Evolutionary conservation across 768 basidiomycete genomes (phyloP).

Genomic region (Amanita fuliginea): DNA sequence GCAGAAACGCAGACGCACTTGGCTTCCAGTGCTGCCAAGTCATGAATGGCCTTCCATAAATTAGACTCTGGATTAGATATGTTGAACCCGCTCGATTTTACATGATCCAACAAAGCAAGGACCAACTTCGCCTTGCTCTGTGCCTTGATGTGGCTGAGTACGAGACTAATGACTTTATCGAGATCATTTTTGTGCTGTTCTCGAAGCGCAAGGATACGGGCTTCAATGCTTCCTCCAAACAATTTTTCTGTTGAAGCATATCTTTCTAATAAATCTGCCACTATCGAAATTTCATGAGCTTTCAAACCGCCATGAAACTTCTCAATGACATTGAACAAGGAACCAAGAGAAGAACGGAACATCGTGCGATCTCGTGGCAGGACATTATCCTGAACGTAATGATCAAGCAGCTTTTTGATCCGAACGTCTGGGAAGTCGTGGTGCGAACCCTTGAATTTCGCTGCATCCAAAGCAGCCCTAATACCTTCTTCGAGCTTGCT

Average conservation of each 20-base stretch:
- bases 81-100: constrained; percentile 71
- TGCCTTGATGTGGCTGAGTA: constrained; percentile 94
- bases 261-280: constrained; percentile 65
- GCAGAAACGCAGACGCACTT: constrained; percentile 38
- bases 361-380: constrained; percentile 71
- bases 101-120: constrained; percentile 76
- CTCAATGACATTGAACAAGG: constrained; percentile 67
- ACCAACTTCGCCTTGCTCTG: constrained; percentile 87
- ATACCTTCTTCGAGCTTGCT: constrained; percentile 82
- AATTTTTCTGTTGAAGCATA: constrained; percentile 86
- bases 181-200: constrained; percentile 90
- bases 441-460: constrained; percentile 59
- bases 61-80: constrained; percentile 66
- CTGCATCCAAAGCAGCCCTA: constrained; percentile 64
- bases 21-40: constrained; percentile 79
- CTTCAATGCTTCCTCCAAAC: constrained; percentile 91
- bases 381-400: constrained; percentile 72
- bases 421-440: constrained; percentile 87
- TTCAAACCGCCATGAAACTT: constrained; percentile 77
- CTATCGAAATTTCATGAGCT: constrained; percentile 70
- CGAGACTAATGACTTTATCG: constrained; percentile 75
- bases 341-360: constrained; percentile 62
- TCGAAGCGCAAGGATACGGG: constrained; percentile 78
- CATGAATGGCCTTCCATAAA: constrained; percentile 68
- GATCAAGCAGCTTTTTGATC: constrained; percentile 79